Conservation (phyloP, 257 asterid species). For the Cordia subcordata region DNA sequence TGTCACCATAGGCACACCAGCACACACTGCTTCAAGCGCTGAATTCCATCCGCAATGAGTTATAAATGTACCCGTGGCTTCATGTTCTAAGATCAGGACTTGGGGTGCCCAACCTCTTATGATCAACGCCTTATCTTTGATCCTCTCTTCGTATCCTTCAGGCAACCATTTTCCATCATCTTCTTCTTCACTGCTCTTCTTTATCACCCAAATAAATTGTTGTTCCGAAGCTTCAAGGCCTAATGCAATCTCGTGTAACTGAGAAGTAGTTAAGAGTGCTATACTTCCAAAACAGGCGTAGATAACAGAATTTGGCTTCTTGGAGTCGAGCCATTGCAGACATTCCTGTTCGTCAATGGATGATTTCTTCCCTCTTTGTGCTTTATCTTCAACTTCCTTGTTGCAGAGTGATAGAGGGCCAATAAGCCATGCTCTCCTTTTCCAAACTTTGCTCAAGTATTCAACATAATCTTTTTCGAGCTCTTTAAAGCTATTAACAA, state of each 20-base stretch:
- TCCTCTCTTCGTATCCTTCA: conserved; percentile 47
- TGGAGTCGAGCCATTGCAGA: conserved; percentile 53
- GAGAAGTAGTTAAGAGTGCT: conserved; percentile 30
- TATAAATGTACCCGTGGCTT: conserved; percentile 31
- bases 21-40: conserved; percentile 31
- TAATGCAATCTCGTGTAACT: conserved; percentile 51
- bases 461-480: conserved; percentile 27
- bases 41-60: conserved; percentile 72
- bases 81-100: conserved; percentile 36
- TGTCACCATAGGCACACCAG: conserved; percentile 47
- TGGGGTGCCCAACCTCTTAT: conserved; percentile 61
- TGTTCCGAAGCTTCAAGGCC: conserved; percentile 56
- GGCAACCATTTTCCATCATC: conserved; percentile 43
- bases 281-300: conserved; percentile 61
- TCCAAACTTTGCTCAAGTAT: conserved; percentile 20
- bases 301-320: conserved; percentile 40
- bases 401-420: conserved; percentile 35
- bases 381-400: conserved; percentile 2
- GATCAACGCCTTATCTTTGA: conserved; percentile 34
- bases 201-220: conserved; percentile 64
- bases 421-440: conserved; percentile 31
- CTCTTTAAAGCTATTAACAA: conserved; percentile 47
- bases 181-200: conserved; percentile 15
- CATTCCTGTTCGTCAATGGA: conserved; percentile 46
- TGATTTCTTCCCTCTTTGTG: conserved; percentile 20